A percentile compares a stretch with the other conserved stretches of the same genome.
Conservation (phyloP, 2,329 filamentous ascomycete genomes). For the Corinectria fuckeliana region DNA sequence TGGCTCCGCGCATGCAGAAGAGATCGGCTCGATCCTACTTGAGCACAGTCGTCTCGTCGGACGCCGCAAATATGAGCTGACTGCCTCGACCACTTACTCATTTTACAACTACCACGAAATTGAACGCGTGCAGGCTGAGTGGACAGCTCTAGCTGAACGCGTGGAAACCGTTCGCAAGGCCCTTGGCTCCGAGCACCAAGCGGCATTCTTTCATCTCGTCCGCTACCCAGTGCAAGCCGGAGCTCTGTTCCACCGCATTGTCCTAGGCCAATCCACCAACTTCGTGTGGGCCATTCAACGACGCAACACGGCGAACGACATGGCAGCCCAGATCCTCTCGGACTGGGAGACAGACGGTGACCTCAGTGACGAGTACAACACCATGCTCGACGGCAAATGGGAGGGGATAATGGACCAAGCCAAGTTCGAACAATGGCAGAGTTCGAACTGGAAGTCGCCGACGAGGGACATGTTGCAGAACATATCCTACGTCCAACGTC, state of each 20-base stretch:
- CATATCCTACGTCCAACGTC: not conserved
- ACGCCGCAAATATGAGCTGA: conserved; percentile 67
- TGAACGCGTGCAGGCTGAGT: conserved; percentile 58
- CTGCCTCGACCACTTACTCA: conserved; percentile 65
- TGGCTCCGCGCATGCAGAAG: not conserved
- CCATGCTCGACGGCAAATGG: conserved; percentile 7
- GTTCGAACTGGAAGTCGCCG: conserved; percentile 7
- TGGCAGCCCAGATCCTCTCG: not conserved
- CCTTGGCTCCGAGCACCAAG: no score
- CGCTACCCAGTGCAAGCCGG: not conserved
- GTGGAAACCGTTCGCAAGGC: not conserved
- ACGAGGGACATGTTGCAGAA: conserved; percentile 2
- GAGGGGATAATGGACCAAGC: conserved; percentile 52
- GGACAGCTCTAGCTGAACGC: not conserved
- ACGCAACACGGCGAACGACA: not conserved
- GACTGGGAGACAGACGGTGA: not conserved
- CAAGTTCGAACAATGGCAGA: conserved; percentile 47
- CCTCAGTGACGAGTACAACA: not conserved
- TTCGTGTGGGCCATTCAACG: not conserved
- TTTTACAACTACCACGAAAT: conserved; percentile 70
- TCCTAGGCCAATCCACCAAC: not conserved
- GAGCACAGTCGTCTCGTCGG: conserved; percentile 55
- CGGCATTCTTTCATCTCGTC: not conserved
- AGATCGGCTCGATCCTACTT: conserved; percentile 54
- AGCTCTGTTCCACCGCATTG: not conserved